Evolutionary conservation across 805 yeast genomes (phyloP), one percentile per base, ranked within the genome.

Genomic region (Starmerella scarabaei): DNA sequence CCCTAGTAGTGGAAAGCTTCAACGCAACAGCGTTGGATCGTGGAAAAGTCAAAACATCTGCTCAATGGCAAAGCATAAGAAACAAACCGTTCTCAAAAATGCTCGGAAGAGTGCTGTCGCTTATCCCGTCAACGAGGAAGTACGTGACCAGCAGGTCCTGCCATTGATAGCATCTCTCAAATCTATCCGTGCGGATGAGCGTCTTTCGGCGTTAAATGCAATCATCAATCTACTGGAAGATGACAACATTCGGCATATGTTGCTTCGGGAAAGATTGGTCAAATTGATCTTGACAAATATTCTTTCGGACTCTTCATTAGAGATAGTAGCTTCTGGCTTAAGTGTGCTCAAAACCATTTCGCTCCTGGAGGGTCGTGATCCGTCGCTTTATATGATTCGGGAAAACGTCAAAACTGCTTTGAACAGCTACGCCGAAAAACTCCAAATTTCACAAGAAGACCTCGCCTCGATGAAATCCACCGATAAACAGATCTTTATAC

Each of bases 291-390:
- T 84, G 60, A 75, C 76, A 18, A 75, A 76, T 43, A 66, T 77
- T 23, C 58, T 86, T 18, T 72, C 71, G 33, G 94, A 83, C 55
- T 55, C 68, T 17, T 69, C 77, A 48, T 77, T 75, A 41, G 94
- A 84, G 49, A 73, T 83, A 33, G 78, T 81, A 16, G 80, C 80
- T 17, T 93, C 80, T 52, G 68, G 88, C 1, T 77, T 74, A 51
- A 96, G 94, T 1, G 63, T 88, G 19, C 62, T 91, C 47, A 71
- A 94, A 56, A 84, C 80, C 54, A 55, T 88, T 41, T 77, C 80
- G 3, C 66, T 83, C 38, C 94, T 83, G 54, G 94, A 85, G 60
- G 96, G 95, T 17, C 77, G 82, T 51, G 93, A 83, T 47, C 70
- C 83, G 28, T 74, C 84, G 21, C 71, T 73, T 17, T 73, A 72